These are phyloP conservation scores for Penicillium psychrosexuale DNA, from an alignment of 2,329 filamentous ascomycete genomes.

Conservation along the genomic window DNA sequence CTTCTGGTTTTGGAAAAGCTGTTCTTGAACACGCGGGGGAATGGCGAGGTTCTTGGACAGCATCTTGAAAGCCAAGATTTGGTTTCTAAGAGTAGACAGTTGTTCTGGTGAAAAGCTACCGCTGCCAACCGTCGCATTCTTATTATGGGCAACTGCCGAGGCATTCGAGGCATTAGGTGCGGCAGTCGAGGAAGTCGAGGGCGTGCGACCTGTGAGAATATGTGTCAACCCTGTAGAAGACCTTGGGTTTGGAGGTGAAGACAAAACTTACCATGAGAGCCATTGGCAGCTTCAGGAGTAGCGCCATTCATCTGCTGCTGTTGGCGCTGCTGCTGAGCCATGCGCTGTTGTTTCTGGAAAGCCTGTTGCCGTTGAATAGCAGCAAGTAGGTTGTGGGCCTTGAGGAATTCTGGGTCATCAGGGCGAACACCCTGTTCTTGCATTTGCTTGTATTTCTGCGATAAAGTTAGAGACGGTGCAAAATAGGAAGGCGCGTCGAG, in stretches of 20 bases:
- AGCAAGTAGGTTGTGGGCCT: conserved; percentile 71
- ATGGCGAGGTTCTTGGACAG: conserved; percentile 84
- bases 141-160: conserved; percentile 18
- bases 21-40: conserved; percentile 73
- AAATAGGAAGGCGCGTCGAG: neutral
- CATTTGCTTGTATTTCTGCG: conserved; percentile 83
- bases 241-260: neutral
- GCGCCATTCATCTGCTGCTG: conserved; percentile 46
- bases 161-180: conserved; percentile 23
- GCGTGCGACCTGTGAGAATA: conserved; percentile 32
- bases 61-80: conserved; percentile 88
- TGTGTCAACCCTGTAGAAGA: neutral
- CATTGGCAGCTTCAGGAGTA: conserved; percentile 37
- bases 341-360: conserved; percentile 54
- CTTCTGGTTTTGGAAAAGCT: conserved; percentile 64
- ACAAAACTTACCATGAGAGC: conserved; percentile 40
- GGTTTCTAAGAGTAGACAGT: conserved; percentile 71
- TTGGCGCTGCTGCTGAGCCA: conserved; percentile 42
- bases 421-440: conserved; percentile 77
- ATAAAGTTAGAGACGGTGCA: conserved; percentile 35
- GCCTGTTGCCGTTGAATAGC: conserved; percentile 64
- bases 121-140: conserved; percentile 31
- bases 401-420: conserved; percentile 83
- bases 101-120: conserved; percentile 75
- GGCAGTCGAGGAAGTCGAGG: conserved; percentile 34